A percentile compares a stretch with the other conserved stretches of the same genome.
phyloP scores from a whole-genome alignment of 78 protist species.

The Speleostelium caveatum region DNA sequence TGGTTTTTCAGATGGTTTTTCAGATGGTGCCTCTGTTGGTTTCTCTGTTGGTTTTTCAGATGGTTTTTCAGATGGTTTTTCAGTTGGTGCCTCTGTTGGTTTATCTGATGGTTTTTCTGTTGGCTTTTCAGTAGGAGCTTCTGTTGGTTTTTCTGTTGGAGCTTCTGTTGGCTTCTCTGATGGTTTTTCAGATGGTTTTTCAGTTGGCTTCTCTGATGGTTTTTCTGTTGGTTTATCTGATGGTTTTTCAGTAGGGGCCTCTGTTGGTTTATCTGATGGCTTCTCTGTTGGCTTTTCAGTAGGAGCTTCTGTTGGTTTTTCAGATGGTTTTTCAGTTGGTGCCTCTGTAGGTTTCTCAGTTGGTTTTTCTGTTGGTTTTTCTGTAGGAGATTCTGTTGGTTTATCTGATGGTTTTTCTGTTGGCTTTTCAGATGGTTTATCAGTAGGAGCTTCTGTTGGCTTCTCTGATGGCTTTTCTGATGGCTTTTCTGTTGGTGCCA shows the following conservation, averaged over 20 bases:
- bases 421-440: no score
- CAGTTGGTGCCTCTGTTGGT: conserved; percentile 12
- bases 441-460: no score
- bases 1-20: conserved; percentile 23
- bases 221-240: conserved; percentile 20
- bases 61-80: conserved; percentile 35
- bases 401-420: no score
- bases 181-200: not conserved
- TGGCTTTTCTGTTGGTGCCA: no score
- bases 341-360: conserved; percentile 27
- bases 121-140: not conserved
- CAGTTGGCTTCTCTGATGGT: conserved; percentile 16
- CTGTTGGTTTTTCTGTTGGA: conserved; percentile 15
- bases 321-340: conserved; percentile 30
- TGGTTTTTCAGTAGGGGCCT: conserved; percentile 3
- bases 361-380: no score
- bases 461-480: no score
- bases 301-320: no score
- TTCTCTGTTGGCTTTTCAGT: conserved; percentile 16
- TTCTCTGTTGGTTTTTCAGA: no score
- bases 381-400: no score
- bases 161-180: conserved; percentile 6
- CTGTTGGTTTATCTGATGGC: conserved; percentile 21
- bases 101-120: conserved; percentile 9
- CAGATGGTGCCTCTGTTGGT: conserved; percentile 44